A percentile compares a stretch with the other conserved stretches of the same genome.
Conservation (phyloP, 192 early-diverging fungal genomes). For the Backusella luteola region DNA sequence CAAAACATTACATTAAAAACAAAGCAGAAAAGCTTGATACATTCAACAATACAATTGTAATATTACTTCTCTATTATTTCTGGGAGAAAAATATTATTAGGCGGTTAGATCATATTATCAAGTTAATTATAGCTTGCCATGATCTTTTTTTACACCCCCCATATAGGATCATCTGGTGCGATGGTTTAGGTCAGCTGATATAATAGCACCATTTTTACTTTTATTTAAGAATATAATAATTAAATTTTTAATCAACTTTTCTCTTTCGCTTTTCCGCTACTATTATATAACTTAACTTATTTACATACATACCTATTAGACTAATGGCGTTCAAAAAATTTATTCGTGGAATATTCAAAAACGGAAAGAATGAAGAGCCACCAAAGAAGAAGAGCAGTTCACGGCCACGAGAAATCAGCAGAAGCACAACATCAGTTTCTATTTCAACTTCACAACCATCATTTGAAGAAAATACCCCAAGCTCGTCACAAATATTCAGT, state of each 20-base stretch:
- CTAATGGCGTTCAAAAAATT: neutral
- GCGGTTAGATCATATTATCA: neutral
- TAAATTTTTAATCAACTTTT: neutral
- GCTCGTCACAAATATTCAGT: neutral
- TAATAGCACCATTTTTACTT: neutral
- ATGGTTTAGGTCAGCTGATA: neutral
- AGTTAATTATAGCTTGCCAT: constrained; percentile 1
- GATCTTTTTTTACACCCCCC: neutral
- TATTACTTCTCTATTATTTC: neutral
- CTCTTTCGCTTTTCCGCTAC: constrained; percentile 1
- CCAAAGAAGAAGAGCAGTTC: neutral
- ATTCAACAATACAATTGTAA: neutral
- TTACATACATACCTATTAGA: neutral
- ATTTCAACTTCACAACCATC: neutral
- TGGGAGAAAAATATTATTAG: neutral
- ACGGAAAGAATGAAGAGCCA: neutral
- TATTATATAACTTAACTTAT: neutral
- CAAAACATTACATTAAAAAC: neutral
- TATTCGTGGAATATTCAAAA: neutral
- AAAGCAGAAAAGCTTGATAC: neutral
- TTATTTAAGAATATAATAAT: neutral
- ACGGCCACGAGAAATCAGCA: neutral
- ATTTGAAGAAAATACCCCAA: neutral
- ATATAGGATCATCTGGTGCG: neutral
- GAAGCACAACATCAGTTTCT: neutral